Base-by-base conservation (phyloP, 352 stramenopile genomes). In the Phytophthora pisi region DNA sequence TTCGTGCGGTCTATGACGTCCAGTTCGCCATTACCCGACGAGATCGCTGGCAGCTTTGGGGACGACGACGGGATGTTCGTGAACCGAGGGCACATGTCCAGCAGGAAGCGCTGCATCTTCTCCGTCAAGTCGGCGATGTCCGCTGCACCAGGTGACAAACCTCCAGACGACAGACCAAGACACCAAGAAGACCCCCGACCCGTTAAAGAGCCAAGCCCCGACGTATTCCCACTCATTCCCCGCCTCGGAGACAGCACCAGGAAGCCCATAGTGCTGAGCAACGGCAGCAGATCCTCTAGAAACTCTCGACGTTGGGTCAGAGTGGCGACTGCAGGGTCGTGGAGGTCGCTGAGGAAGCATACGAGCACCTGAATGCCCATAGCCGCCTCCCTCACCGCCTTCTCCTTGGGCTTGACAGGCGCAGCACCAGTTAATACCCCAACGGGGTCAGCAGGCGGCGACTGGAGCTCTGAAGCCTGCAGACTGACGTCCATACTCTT, bases 361-460 rank as follows among this genome's bases (percentile, higher is more conserved):
- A 84, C 64, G 0, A 86, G 56, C 13, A 82, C 68, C 55, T 83
- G 77, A 18, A 90, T 65, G 0, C 75, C 81, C 50, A 89, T 34
- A 4, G 59, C 38, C n/a, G 77, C 77, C 64, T 91, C 81, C 54
- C 69, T 64, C 0, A 10, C 34, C 16, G 61, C 68, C 50, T 71
- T 75, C 18, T 77, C 68, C 36, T 80, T 86, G 10, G 67, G 34
- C 52, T 75, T 78, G 20, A 68, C 57, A n/a, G 55, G 3, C 28
- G 8, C 15, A 1, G 34, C 5, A 1, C 23, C 49, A 4, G 31
- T 56, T 26, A 51, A 38, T 23, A 61, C 23, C 6, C 46, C 50
- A 11, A 31, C 28, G 15, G 43, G 16, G 18, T 57, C 57, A n/a
- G 31, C 46, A n/a, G 52, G 18, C 24, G 42, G 52, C 0, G 40